Evolutionary conservation across 257 asterid genomes (phyloP), one percentile per base, ranked within the genome.

Genomic region (Capsicum chinense): DNA sequence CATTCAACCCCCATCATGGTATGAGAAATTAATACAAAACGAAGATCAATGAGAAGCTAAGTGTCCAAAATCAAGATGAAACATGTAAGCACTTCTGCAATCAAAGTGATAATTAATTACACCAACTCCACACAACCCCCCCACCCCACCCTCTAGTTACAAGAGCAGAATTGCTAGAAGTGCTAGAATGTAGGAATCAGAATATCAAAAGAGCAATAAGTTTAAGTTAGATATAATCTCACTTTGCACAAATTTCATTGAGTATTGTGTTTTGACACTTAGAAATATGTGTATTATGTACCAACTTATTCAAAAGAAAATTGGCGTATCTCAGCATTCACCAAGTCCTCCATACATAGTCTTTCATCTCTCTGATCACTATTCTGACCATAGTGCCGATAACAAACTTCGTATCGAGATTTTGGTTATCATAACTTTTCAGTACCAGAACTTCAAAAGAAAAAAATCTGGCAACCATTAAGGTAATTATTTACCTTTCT

Each of bases 1-100:
- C 57, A 66, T 84, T 63, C 86, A 73, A 63, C 52, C 14, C 2
- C 33, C 50, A 44, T 83, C 42, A 42, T 50, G 54, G 66, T 68
- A 56, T 39, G 35, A 67, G 68, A 81, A 83, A 63, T 48, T 63
- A 67, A 74, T 5, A 21, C 13, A 44, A 42, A n/a, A 44, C 2
- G 63, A 54, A 78, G 81, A 6, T 14, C 57, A 52, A 58, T 21
- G n/a, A 60, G 37, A 58, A 9, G 15, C 42, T 21, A 35, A 58
- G 78, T 3, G 2, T 58, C 8, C 48, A 57, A 37, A 44, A 74
- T 59, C 57, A 17, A 83, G 33, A 73, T 39, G 26, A 66, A 82
- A 11, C 47, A 82, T 21, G 74, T 74, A 57, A 74, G 6, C n/a
- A 19, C 39, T 71, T 44, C 42, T 74, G 80, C 80, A 74, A 52